phyloP scores from a whole-genome alignment of 352 stramenopile genomes.

The Pythium apleroticum region DNA sequence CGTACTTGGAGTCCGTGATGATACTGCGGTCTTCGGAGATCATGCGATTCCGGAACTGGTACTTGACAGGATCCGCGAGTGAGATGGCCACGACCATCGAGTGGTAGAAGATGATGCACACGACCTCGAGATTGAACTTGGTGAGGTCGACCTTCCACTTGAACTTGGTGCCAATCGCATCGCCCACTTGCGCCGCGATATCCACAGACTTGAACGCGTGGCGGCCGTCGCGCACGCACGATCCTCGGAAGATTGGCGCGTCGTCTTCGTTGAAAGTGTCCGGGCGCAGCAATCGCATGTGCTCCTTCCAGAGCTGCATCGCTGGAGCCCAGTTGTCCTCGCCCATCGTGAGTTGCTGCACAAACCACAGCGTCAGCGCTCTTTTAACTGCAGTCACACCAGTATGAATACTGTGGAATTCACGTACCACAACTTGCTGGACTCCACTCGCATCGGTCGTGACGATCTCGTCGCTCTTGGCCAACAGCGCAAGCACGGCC shows the following conservation, averaged over 20 bases:
- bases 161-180: slow-evolving; percentile 52
- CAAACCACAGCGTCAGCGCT: background rate
- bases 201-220: slow-evolving; percentile 72
- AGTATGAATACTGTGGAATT: background rate
- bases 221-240: slow-evolving; percentile 74
- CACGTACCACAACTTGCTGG: slow-evolving; percentile 60
- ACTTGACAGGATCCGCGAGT: slow-evolving; percentile 53
- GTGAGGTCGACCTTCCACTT: slow-evolving; percentile 64
- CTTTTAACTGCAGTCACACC: background rate
- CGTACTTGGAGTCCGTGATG: slow-evolving; percentile 58
- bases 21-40: slow-evolving; percentile 64
- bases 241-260: slow-evolving; percentile 63
- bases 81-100: slow-evolving; percentile 66
- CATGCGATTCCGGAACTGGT: slow-evolving; percentile 69
- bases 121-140: slow-evolving; percentile 70
- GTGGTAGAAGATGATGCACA: slow-evolving; percentile 73
- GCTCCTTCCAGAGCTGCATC: slow-evolving; percentile 57
- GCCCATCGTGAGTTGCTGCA: slow-evolving; percentile 16
- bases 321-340: slow-evolving; percentile 53
- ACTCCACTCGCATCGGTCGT: slow-evolving; percentile 47
- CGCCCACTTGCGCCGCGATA: slow-evolving; percentile 62
- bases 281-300: slow-evolving; percentile 28
- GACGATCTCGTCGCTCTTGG: slow-evolving; percentile 53
- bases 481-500: slow-evolving; percentile 56
- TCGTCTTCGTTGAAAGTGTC: slow-evolving; percentile 12